A percentile compares a stretch with the other conserved stretches of the same genome.
These are phyloP conservation scores for Oryza meyeriana DNA, from an alignment of 176 grass and related monocot species.

Conservation along the genomic window DNA sequence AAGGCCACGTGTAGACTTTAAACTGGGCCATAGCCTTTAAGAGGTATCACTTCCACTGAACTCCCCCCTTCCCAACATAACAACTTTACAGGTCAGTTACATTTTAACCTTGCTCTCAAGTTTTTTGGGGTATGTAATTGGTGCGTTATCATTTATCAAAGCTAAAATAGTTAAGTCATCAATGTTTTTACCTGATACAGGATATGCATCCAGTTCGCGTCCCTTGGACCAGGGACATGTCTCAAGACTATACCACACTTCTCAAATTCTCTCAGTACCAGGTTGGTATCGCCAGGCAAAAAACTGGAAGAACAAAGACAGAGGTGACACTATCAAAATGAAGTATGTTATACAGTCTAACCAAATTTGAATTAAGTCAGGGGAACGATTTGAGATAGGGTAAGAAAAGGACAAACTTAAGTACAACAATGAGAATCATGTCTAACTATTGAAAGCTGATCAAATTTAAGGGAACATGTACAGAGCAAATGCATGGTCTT, in stretches of 20 bases:
- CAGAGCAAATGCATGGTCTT: not conserved
- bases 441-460: not conserved
- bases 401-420: not conserved
- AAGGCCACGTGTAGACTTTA: not conserved
- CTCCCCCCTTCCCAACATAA: not conserved
- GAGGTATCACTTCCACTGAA: not conserved
- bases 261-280: conserved; percentile 86
- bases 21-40: not conserved
- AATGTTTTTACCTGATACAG: conserved; percentile 67
- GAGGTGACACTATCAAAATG: not conserved
- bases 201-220: conserved; percentile 91
- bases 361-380: not conserved
- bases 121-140: not conserved
- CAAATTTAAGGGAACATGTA: not conserved
- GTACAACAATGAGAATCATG: not conserved
- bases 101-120: not conserved
- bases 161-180: not conserved
- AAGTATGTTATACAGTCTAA: not conserved
- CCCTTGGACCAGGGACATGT: conserved; percentile 70
- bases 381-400: not conserved
- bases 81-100: not conserved
- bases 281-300: conserved; percentile 62
- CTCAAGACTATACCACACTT: conserved; percentile 83
- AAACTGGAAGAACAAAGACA: conserved; percentile 51
- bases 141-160: not conserved